These are phyloP conservation scores for Coccomyxa sp. DNA, from an alignment of 139 green algal species.

Conservation along the genomic window DNA sequence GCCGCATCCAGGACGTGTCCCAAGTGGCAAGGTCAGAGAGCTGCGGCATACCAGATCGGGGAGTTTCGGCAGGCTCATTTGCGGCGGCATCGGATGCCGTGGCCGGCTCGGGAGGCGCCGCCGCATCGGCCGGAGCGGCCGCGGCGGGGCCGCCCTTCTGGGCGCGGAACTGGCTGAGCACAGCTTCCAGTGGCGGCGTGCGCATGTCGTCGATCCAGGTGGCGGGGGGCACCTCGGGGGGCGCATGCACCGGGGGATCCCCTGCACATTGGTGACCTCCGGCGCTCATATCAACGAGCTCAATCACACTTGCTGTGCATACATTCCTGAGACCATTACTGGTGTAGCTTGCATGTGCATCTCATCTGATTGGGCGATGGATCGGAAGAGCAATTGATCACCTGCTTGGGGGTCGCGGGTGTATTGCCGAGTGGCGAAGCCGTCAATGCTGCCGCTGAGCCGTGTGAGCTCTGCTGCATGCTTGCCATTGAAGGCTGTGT, in stretches of 20 bases:
- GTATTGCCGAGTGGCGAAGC: background rate
- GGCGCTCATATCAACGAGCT: background rate
- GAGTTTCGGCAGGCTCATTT: no score
- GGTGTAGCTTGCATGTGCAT: background rate
- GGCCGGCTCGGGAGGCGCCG: no score
- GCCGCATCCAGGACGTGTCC: no score
- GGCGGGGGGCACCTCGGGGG: conserved; percentile 10
- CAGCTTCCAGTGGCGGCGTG: conserved; percentile 22
- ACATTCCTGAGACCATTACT: background rate
- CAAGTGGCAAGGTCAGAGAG: no score
- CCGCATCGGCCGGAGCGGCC: no score
- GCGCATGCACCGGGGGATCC: background rate
- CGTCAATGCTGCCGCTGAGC: background rate
- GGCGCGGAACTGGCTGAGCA: conserved; percentile 22
- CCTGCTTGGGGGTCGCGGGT: background rate
- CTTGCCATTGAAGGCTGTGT: background rate
- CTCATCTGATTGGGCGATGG: background rate
- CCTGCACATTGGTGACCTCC: background rate
- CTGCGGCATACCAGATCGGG: no score
- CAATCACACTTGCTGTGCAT: background rate
- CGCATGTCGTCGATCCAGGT: conserved; percentile 19
- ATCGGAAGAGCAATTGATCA: background rate
- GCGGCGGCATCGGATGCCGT: no score
- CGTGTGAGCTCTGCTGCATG: background rate
- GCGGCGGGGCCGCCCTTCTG: conserved; percentile 1